These are phyloP conservation scores for Vaccinium darrowii DNA, from an alignment of 148 eudicot genomes.

Conservation along the genomic window DNA sequence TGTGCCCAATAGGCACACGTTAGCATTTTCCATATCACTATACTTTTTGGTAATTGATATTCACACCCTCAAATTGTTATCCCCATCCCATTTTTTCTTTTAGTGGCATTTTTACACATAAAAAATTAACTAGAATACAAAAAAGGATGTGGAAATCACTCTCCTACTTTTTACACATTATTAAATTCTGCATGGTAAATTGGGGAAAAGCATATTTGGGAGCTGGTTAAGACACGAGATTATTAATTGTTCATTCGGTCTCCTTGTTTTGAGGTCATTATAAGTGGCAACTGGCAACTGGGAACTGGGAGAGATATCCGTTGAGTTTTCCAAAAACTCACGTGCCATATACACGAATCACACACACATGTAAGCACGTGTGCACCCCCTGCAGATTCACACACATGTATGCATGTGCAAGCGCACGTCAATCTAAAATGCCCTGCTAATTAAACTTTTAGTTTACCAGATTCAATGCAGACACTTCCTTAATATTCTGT, in stretches of 20 bases:
- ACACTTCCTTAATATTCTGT: neutral
- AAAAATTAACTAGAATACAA: too few relatives aligned
- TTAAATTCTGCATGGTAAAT: too few relatives aligned
- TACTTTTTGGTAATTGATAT: too few relatives aligned
- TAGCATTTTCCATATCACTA: too few relatives aligned
- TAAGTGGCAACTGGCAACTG: neutral
- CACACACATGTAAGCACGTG: neutral
- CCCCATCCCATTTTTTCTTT: too few relatives aligned
- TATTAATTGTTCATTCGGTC: neutral
- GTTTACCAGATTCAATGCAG: neutral
- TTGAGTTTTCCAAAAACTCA: conserved; percentile 5
- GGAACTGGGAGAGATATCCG: neutral
- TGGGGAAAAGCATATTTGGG: neutral
- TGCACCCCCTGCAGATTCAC: conserved; percentile 5
- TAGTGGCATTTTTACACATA: too few relatives aligned
- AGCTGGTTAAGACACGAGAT: neutral
- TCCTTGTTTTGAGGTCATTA: neutral
- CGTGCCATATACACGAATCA: conserved; percentile 1
- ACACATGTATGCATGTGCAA: conserved; percentile 24
- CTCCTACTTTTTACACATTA: too few relatives aligned
- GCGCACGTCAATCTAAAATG: conserved; percentile 13
- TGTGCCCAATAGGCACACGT: too few relatives aligned
- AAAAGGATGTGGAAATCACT: too few relatives aligned
- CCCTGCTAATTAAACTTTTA: neutral
- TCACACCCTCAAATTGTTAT: too few relatives aligned